Evolutionary conservation across 495 filamentous ascomycete genomes (phyloP), one percentile per base, ranked within the genome.

Genomic region (Neurospora sp.): DNA sequence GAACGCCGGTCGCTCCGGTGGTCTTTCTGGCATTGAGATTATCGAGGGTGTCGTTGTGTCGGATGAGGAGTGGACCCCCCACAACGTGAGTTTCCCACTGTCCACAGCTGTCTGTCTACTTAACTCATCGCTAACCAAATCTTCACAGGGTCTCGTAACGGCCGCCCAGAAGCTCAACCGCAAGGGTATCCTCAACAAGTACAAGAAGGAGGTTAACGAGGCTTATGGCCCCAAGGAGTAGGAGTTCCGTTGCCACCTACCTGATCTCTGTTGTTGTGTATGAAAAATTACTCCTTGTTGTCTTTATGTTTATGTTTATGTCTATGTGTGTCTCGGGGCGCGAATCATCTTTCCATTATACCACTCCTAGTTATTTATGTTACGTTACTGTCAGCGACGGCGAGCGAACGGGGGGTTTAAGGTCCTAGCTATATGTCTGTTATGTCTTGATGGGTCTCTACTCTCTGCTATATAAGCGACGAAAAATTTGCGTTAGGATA

Each of bases 11-110:
- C 88, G 88, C 74, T 86, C 89, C 42, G 93, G 92, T 76, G 93
- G 94, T 9, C 85, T 99, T 70, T 86, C 85, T 20, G 92, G 93
- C 31, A 94, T 96, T 76, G 96, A 99, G 84, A 93, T 98, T 70
- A 91, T 99, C 76, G 91, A 93, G 73, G 96, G 96, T 74, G 93
- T 96, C 18, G 93, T 97, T 7, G 81, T 99, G 79, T 92, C 93
- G 1, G 94, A 97, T 75, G 95, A 99, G 82, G 96, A 99, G 81
- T 99, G 96, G 96, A 98, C 92, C 37, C 92, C 96, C 70, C 92
- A 96, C 71, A 98, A 97, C 83, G 95, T 97, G 86, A 90, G 94
- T 87, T 71, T 74, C 12, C 12, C 40, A 38, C 39, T 20, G 9
- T 41, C 62, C 4, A 42, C 2, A 73, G 66, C 9, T 74, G 10